Evolutionary conservation across 1,139 yeast species (phyloP), one percentile per base, ranked within the genome.

Genomic region (Arxiozyma slooffiae): DNA sequence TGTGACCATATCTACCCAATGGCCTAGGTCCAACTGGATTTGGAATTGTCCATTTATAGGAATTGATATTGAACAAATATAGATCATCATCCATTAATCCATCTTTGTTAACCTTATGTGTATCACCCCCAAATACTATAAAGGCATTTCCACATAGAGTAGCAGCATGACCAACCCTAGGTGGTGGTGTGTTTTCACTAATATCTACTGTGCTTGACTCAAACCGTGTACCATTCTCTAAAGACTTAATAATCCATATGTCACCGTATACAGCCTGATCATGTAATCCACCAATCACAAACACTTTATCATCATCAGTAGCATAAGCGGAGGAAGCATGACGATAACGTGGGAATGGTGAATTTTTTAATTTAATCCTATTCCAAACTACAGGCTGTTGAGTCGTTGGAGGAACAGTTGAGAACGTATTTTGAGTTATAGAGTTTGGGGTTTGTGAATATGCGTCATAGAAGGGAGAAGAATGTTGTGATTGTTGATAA

Each of bases 61-160:
- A 86, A 61, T 88, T 85, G 61, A 92, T 85, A 71, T 92, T 92
- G 70, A 92, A 85, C 62, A 92, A 77, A 67, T 92, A 92, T 54
- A 92, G 74, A 63, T 82, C 84, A 66, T 90, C 88, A 67, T 90
- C 97, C 60, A 95, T 89, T 57, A 83, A 79, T 3, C 89, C 90
- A 37, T 74, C 75, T 54, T 79, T 79, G 58, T 85, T 89, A 37
- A 92, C 85, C 60, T 85, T 88, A 49, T 82, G 86, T 1, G 97
- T 92, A 64, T 92, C 98, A 60, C 99, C 99, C 44, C 97, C 98
- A 70, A 87, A 92, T 22, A 92, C 81, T 47, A 92, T 89, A 62
- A 85, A 92, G 0, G 98, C 98, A 64, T 90, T 92, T 16, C 98
- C 98, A 56, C 95, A 84, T 38, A 92, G 75, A 22, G 92, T 85